Evolutionary conservation across 371 early-diverging fungal genomes (phyloP).

Genomic region (Mortierella sp.): DNA sequence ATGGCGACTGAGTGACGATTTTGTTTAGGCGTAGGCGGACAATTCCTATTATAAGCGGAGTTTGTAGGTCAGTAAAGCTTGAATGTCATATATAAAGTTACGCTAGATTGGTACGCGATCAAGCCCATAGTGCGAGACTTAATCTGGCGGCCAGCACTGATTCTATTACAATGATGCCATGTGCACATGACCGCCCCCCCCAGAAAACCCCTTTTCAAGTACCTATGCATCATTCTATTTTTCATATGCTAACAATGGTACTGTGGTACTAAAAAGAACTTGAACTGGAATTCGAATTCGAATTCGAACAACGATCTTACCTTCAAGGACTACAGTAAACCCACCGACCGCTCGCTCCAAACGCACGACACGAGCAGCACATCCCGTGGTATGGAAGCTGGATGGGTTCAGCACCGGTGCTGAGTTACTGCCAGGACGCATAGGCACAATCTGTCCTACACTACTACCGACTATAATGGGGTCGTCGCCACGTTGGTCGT

Average conservation of each 20-base stretch:
- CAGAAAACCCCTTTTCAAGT: background rate
- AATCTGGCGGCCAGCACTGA: background rate
- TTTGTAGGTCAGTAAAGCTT: background rate
- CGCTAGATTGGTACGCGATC: background rate
- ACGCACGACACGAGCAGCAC: slow-evolving; percentile 50
- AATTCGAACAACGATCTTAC: slow-evolving; percentile 6
- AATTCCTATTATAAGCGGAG: slow-evolving; percentile 12
- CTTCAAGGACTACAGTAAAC: slow-evolving; percentile 51
- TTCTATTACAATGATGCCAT: background rate
- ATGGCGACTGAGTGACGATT: slow-evolving; percentile 27
- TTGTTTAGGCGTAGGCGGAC: slow-evolving; percentile 47
- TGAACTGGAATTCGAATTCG: background rate
- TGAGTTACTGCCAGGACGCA: slow-evolving; percentile 2
- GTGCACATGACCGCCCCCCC: no score
- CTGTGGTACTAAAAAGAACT: background rate
- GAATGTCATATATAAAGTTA: background rate
- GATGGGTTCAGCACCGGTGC: slow-evolving; percentile 10
- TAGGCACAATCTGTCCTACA: slow-evolving; percentile 13
- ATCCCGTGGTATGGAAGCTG: slow-evolving; percentile 32
- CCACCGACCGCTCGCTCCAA: slow-evolving; percentile 52
- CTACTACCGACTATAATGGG: background rate
- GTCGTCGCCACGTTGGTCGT: background rate
- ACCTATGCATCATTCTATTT: background rate
- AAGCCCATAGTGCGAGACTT: background rate
- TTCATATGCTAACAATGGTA: background rate